phyloP scores from a whole-genome alignment of 331 rosid species.

The Quercus phellos region DNA sequence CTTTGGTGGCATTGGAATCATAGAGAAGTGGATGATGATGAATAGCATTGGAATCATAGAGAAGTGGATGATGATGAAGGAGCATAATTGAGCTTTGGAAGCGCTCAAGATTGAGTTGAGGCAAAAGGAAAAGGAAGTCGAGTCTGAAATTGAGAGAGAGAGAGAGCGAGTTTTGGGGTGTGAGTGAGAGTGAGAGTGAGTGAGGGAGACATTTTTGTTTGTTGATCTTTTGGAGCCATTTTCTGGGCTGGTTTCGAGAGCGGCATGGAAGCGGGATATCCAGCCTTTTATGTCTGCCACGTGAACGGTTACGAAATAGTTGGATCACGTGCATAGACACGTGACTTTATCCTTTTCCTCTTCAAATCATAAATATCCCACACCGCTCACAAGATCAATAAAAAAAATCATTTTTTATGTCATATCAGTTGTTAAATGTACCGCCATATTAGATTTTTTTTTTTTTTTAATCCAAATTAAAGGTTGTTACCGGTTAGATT shows the following conservation, averaged over 20 bases:
- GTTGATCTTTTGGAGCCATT: not conserved
- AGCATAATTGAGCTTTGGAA: conserved; percentile 37
- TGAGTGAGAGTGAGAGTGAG: not conserved
- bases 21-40: conserved; percentile 39
- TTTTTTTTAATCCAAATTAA: too few relatives aligned
- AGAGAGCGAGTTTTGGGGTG: not conserved
- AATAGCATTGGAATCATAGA: conserved; percentile 35
- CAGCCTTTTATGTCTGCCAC: conserved; percentile 47
- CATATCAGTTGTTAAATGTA: too few relatives aligned
- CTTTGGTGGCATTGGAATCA: conserved; percentile 33
- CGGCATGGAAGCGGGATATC: conserved; percentile 22
- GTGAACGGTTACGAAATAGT: conserved; percentile 38
- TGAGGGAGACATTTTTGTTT: not conserved
- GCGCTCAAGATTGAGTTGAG: not conserved
- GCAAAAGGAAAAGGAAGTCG: not conserved
- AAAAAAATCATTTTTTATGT: too few relatives aligned
- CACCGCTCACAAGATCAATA: too few relatives aligned
- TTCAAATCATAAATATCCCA: not conserved
- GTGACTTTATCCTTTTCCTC: not conserved
- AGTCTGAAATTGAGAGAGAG: not conserved
- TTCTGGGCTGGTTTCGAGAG: conserved; percentile 7
- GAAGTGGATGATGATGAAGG: conserved; percentile 33
- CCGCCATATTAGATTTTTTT: accelerated
- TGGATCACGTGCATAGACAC: conserved; percentile 3
- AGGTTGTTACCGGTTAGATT: too few relatives aligned